Conservation (phyloP, 169 alveolate genomes). For the Theileria orientalis region DNA sequence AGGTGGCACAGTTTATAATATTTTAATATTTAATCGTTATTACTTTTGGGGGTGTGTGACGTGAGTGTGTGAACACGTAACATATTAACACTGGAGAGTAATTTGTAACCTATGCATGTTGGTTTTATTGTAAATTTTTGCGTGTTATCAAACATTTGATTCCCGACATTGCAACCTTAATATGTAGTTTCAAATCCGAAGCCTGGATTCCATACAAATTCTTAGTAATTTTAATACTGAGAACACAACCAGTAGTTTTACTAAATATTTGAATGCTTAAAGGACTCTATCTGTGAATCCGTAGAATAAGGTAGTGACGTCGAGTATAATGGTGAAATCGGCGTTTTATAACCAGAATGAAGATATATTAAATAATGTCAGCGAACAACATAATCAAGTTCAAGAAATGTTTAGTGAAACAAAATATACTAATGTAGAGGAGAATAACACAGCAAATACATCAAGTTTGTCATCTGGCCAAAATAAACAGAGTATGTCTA, state of each 20-base stretch:
- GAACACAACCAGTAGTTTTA: conserved; percentile 9
- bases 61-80: background rate
- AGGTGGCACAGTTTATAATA: background rate
- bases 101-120: background rate
- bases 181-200: background rate
- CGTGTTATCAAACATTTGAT: no score
- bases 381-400: background rate
- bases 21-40: background rate
- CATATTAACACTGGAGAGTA: background rate
- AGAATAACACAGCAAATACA: background rate
- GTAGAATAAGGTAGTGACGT: background rate
- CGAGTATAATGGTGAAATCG: conserved; percentile 7
- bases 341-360: conserved; percentile 16
- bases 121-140: background rate
- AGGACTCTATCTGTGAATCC: background rate
- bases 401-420: background rate
- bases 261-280: background rate
- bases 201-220: background rate
- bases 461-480: background rate
- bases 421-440: background rate
- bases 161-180: background rate
- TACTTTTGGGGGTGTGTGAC: conserved; percentile 5
- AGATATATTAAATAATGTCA: background rate
- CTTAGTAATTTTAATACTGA: background rate
- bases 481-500: background rate